phyloP scores from a whole-genome alignment of 2,329 filamentous ascomycete species.

The Stagonosporopsis cucurbitacearum region DNA sequence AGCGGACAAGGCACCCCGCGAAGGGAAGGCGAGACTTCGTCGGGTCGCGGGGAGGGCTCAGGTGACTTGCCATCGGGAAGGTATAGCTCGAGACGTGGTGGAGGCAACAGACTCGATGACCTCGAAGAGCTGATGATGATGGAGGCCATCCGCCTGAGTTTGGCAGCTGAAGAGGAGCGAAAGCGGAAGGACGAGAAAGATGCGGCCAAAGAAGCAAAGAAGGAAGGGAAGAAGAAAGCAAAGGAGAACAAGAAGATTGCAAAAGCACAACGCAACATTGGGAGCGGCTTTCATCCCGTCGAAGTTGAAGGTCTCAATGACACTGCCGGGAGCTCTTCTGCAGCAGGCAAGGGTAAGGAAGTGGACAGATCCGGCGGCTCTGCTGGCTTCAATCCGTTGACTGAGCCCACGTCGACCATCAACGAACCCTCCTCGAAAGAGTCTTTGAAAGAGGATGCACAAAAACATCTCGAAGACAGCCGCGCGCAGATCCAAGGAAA shows the following conservation, averaged over 20 bases:
- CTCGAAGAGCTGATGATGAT: constrained; percentile 99
- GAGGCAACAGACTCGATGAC: constrained; percentile 74
- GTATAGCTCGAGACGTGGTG: constrained; percentile 61
- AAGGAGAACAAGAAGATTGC: constrained; percentile 70
- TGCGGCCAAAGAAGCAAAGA: constrained; percentile 81
- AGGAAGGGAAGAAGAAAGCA: constrained; percentile 77
- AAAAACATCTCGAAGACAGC: constrained; percentile 55
- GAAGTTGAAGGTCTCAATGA: constrained; percentile 60
- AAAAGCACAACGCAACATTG: constrained; percentile 69
- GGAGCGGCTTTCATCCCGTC: constrained; percentile 56
- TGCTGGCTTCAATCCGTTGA: constrained; percentile 51
- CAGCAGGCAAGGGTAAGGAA: constrained; percentile 56
- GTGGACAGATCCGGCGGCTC: constrained; percentile 50
- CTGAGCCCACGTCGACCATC: constrained; percentile 52
- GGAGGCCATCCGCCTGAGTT: constrained; percentile 88
- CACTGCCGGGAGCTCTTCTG: constrained; percentile 35
- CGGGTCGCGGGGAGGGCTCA: constrained; percentile 43
- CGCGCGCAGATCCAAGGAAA: constrained; percentile 52
- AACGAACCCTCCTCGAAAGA: constrained; percentile 46
- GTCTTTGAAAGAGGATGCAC: constrained; percentile 47
- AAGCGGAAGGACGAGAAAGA: constrained; percentile 85
- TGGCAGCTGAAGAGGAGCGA: constrained; percentile 94
- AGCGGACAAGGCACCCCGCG: constrained; percentile 56
- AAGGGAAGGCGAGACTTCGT: constrained; percentile 40
- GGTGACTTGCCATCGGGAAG: constrained; percentile 51